Evolutionary conservation across 257 asterid species (phyloP).

Genomic region (Fraxinus anomala): DNA sequence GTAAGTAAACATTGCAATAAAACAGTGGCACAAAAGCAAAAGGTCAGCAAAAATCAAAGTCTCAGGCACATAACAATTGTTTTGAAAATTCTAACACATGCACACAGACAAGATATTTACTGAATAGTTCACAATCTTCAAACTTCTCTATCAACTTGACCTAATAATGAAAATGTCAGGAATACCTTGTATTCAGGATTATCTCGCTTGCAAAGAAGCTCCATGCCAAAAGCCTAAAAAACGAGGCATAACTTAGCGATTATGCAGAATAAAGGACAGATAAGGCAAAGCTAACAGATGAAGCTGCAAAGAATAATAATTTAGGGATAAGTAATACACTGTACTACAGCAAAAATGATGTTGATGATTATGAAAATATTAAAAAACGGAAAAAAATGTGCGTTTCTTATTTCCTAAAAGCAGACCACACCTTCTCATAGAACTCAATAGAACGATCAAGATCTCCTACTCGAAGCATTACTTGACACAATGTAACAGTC

Average conservation of each 20-base stretch:
- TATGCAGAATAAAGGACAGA: background rate
- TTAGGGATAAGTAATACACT: background rate
- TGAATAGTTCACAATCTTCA: slow-evolving; percentile 2
- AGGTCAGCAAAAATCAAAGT: background rate
- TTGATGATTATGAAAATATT: slow-evolving; percentile 19
- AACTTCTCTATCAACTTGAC: slow-evolving; percentile 12
- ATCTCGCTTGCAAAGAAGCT: slow-evolving; percentile 91
- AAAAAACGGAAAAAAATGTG: background rate
- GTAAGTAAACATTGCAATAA: background rate
- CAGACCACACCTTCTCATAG: slow-evolving; percentile 71
- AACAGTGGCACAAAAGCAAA: background rate
- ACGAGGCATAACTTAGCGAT: slow-evolving; percentile 10
- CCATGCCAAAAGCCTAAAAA: slow-evolving; percentile 90
- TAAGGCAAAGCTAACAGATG: background rate
- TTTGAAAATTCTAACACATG: background rate
- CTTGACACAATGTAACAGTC: slow-evolving; percentile 62
- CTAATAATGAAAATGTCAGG: slow-evolving; percentile 15
- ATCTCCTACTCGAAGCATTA: slow-evolving; percentile 99
- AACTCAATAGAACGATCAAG: slow-evolving; percentile 85
- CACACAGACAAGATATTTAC: background rate
- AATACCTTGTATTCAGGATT: slow-evolving; percentile 97
- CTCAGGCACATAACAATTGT: background rate
- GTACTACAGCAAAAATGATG: background rate
- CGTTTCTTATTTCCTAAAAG: background rate
- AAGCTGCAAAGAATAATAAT: background rate